These are phyloP conservation scores for Furculomyces boomerangus DNA, from an alignment of 371 early-diverging fungal genomes.

Conservation along the genomic window DNA sequence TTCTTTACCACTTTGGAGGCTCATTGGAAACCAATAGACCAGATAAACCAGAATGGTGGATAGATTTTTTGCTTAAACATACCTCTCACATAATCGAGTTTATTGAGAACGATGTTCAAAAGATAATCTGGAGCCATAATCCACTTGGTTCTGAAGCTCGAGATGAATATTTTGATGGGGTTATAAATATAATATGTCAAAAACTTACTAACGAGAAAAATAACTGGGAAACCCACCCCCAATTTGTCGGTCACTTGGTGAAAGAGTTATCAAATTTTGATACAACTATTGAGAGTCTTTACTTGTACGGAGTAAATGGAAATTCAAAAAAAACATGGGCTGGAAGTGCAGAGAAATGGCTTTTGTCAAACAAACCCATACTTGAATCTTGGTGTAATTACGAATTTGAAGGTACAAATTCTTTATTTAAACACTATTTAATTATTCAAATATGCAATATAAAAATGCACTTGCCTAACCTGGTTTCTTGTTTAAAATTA, in stretches of 20 bases:
- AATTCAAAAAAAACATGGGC: too few species aligned
- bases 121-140: constrained; percentile 27
- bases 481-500: neutral
- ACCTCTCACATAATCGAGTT: constrained; percentile 38
- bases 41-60: constrained; percentile 81
- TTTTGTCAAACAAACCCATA: neutral
- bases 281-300: constrained; percentile 41
- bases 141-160: constrained; percentile 26
- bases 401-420: neutral
- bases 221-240: constrained; percentile 31
- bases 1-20: constrained; percentile 63
- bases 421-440: neutral
- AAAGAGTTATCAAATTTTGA: constrained; percentile 59
- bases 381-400: neutral
- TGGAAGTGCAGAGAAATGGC: neutral
- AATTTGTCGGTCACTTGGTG: constrained; percentile 48
- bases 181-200: constrained; percentile 35
- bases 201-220: constrained; percentile 43
- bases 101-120: constrained; percentile 30
- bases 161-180: constrained; percentile 47
- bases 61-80: constrained; percentile 44
- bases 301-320: constrained; percentile 15
- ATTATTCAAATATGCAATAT: neutral
- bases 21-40: constrained; percentile 55
- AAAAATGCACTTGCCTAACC: too few species aligned